Conservation (phyloP, 495 filamentous ascomycete species). For the Aspergillus baeticus region DNA sequence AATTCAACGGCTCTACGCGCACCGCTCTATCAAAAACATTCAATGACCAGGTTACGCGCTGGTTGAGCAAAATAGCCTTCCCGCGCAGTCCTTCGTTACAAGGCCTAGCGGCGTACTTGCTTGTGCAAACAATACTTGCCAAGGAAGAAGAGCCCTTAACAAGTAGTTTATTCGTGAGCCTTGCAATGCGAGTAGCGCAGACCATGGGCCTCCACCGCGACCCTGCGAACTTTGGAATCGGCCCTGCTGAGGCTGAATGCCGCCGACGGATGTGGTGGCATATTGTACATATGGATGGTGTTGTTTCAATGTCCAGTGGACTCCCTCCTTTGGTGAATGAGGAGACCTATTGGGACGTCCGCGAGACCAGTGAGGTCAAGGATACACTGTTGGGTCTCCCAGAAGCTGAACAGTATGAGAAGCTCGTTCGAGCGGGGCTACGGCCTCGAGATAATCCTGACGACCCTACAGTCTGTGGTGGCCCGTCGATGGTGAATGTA, state of each 20-base stretch:
- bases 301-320: slow-evolving; percentile 49
- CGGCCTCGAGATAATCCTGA: slow-evolving; percentile 43
- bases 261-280: slow-evolving; percentile 73
- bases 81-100: slow-evolving; percentile 47
- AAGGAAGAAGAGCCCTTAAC: slow-evolving; percentile 49
- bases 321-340: slow-evolving; percentile 44
- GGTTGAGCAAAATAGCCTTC: slow-evolving; percentile 45
- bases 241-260: slow-evolving; percentile 66
- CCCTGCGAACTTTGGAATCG: slow-evolving; percentile 63
- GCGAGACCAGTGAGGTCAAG: slow-evolving; percentile 45
- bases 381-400: slow-evolving; percentile 43
- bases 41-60: slow-evolving; percentile 41
- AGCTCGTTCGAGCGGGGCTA: slow-evolving; percentile 30
- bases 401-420: slow-evolving; percentile 38
- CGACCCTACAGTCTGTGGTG: slow-evolving; percentile 43
- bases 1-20: slow-evolving; percentile 39
- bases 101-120: slow-evolving; percentile 43
- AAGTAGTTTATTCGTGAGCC: slow-evolving; percentile 50
- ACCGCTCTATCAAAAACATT: slow-evolving; percentile 37
- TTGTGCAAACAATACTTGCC: slow-evolving; percentile 46
- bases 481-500: slow-evolving; percentile 48
- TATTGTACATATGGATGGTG: slow-evolving; percentile 63
- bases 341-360: slow-evolving; percentile 49
- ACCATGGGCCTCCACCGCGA: slow-evolving; percentile 73
- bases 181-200: slow-evolving; percentile 65